Conservation (phyloP, 2,329 filamentous ascomycete genomes). For the Teratosphaeria viscida region DNA sequence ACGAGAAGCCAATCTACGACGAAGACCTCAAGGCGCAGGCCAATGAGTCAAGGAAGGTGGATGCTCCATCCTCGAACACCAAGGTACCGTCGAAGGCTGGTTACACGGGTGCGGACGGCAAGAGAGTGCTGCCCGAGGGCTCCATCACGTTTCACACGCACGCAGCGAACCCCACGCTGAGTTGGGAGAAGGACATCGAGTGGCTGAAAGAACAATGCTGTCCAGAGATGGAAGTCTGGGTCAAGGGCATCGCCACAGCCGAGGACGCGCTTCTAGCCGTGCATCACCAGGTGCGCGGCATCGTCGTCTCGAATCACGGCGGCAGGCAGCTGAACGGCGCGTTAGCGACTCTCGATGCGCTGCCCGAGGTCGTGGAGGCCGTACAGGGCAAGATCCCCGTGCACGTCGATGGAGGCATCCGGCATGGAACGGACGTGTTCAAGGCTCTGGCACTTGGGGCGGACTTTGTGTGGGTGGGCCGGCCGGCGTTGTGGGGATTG, state of each 20-base stretch:
- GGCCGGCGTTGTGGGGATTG: constrained; percentile 40
- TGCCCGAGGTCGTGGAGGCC: constrained; percentile 30
- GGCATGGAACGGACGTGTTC: constrained; percentile 45
- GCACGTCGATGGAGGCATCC: constrained; percentile 49
- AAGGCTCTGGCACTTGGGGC: constrained; percentile 45
- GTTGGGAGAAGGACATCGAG: constrained; percentile 40
- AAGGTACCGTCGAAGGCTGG: constrained; percentile 11
- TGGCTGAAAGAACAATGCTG: constrained; percentile 37
- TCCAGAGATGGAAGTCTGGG: constrained; percentile 40
- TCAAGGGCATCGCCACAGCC: constrained; percentile 33
- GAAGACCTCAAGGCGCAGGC: constrained; percentile 2
- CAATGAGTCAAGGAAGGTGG: constrained; percentile 3
- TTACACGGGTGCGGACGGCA: constrained; percentile 15
- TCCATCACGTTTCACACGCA: constrained; percentile 31
- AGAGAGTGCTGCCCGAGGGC: constrained; percentile 23
- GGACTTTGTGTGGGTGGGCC: constrained; percentile 32
- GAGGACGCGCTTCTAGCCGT: constrained; percentile 39
- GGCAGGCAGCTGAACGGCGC: constrained; percentile 48
- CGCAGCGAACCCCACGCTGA: constrained; percentile 29
- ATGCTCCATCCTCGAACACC: background rate
- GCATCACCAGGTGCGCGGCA: constrained; percentile 29
- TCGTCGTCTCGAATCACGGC: constrained; percentile 48
- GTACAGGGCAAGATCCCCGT: constrained; percentile 48
- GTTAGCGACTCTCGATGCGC: constrained; percentile 42
- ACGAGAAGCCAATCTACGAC: constrained; percentile 9